Percentiles rank a stretch among this genome's conserved stretches.
Evolutionary conservation across 768 basidiomycete species (phyloP).

Genomic region (Macrolepiota dolichaula): DNA sequence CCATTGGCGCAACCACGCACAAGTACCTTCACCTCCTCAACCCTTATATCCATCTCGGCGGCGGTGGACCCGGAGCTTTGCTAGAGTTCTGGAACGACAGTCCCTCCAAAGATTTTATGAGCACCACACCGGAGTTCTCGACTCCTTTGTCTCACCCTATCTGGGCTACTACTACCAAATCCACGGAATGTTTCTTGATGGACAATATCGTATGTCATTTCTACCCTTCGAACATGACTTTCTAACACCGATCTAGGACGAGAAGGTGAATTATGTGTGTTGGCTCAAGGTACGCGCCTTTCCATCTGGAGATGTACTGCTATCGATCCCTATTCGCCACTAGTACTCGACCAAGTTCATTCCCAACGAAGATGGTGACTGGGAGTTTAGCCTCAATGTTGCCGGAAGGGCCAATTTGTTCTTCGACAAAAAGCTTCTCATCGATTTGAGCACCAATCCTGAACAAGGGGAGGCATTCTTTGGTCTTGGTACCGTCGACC

Average conservation of each 20-base stretch:
- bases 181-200: slow-evolving; percentile 33
- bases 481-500: slow-evolving; percentile 39
- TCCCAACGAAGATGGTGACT: slow-evolving; percentile 50
- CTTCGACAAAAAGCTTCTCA: slow-evolving; percentile 42
- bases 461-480: slow-evolving; percentile 37
- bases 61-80: slow-evolving; percentile 35
- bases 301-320: not conserved
- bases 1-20: slow-evolving; percentile 37
- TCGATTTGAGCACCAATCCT: slow-evolving; percentile 42
- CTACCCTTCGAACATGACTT: not conserved
- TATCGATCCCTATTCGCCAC: not conserved
- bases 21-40: slow-evolving; percentile 51
- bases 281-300: slow-evolving; percentile 34
- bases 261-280: slow-evolving; percentile 39
- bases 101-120: slow-evolving; percentile 33
- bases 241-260: slow-evolving; percentile 23
- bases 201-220: slow-evolving; percentile 37
- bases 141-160: slow-evolving; percentile 18
- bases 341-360: slow-evolving; percentile 42
- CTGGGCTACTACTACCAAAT: slow-evolving; percentile 37
- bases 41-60: slow-evolving; percentile 34
- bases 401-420: slow-evolving; percentile 48
- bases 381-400: slow-evolving; percentile 45
- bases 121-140: slow-evolving; percentile 22
- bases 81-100: slow-evolving; percentile 45